Base-by-base conservation (phyloP, 305 asterid genomes). In the Fraxinus dipetala region DNA sequence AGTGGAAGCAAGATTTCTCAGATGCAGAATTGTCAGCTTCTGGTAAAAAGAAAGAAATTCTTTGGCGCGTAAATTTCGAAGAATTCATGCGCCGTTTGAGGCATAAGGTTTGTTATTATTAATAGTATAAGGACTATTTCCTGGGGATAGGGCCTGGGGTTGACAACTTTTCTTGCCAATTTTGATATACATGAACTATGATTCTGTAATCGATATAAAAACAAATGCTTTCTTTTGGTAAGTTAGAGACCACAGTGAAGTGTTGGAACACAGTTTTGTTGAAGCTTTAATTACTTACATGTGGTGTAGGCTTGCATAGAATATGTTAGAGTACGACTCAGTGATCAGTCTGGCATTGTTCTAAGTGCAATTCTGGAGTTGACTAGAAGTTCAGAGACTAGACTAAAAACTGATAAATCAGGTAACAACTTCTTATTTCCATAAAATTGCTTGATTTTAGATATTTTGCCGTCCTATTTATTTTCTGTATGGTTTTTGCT, bases 41-140 rank as follows among this genome's bases (percentile, higher is more conserved):
- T 35, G 81, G 82, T 77, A 83, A 73, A 80, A 86, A 85, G 86
- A 93, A 89, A 87, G 92, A 90, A 87, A 90, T 91, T 72, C 90
- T 95, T 83, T 95, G 98, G 99, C 97, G 97, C 78, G 97, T 90
- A 77, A 95, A 95, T 82, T 88, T 85, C 83, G 97, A 94, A 83
- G 99, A 95, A 87, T 84, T 94, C 88, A 56, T 92, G 67, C 89
- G 85, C 61, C 89, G 89, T 70, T 81, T 91, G 82, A 87, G 94
- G 84, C 85, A 89, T 82, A 92, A 94, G 97, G 98, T 95, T 36
- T 80, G 78, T 45, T 80, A 11, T 56, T 76, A 76, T 76, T 20
- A 67, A 67, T 80, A 80, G 36, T 78, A 80, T n/a, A 24, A 22
- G 35, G 11, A 35, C 28, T 18, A 40, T 38, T 61, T 43, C 65